Conservation (phyloP, 2,329 filamentous ascomycete species). For the Elsinoe batatas region DNA sequence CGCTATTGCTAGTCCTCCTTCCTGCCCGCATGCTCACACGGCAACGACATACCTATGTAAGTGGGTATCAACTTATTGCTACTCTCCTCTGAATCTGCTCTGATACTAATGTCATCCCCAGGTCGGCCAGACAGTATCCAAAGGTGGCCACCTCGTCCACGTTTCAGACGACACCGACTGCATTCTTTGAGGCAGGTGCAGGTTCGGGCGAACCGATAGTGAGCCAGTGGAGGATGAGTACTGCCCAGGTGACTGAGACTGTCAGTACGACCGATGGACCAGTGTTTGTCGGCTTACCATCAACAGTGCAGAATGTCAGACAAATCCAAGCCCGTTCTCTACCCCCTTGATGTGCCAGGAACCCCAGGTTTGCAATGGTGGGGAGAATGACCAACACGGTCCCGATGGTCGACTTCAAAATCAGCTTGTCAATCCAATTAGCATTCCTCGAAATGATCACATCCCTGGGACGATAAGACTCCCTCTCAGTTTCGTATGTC, state of each 20-base stretch:
- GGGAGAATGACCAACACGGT: constrained; percentile 30
- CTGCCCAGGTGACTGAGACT: constrained; percentile 28
- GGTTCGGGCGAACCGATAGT: constrained; percentile 23
- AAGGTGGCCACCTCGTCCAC: neutral
- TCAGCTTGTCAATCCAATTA: constrained; percentile 30
- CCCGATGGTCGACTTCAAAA: constrained; percentile 32
- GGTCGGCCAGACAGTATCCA: no score
- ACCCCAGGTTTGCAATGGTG: constrained; percentile 29
- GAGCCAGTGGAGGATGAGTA: constrained; percentile 29
- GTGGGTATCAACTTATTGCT: neutral
- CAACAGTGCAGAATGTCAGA: constrained; percentile 31
- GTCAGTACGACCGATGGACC: neutral
- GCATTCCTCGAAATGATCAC: constrained; percentile 16
- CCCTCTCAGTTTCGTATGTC: neutral
- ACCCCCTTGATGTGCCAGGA: constrained; percentile 25
- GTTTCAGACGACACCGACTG: neutral
- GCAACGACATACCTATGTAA: neutral
- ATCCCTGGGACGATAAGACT: neutral
- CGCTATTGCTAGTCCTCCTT: neutral
- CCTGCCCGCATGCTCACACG: no score
- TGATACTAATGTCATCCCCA: no score
- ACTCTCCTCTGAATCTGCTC: no score
- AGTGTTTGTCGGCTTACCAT: constrained; percentile 24
- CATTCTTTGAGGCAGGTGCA: constrained; percentile 8
- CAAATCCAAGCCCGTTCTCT: constrained; percentile 34